These are phyloP conservation scores for Tolypocladium tropicale DNA, from an alignment of 2,329 filamentous ascomycete species.

Conservation along the genomic window DNA sequence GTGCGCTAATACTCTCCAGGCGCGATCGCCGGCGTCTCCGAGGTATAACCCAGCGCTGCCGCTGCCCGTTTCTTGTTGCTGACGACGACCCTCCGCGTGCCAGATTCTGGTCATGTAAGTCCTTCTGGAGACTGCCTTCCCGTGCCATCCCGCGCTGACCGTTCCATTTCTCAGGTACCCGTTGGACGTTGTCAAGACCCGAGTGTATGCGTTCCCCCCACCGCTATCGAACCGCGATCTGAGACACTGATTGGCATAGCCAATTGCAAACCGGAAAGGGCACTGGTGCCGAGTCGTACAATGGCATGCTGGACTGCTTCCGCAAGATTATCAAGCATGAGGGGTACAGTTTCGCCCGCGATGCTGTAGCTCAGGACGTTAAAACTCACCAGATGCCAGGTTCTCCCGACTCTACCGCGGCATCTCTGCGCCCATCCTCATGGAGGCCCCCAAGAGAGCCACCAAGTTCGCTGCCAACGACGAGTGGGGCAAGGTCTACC, in stretches of 20 bases:
- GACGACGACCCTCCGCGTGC: background rate
- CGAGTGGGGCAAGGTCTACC: conserved; percentile 93
- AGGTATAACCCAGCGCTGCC: conserved; percentile 44
- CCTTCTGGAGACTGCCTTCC: background rate
- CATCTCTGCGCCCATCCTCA: conserved; percentile 90
- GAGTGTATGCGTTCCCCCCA: conserved; percentile 63
- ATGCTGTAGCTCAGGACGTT: background rate
- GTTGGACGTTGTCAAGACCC: conserved; percentile 94
- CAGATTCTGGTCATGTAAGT: conserved; percentile 82
- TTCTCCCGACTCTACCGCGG: conserved; percentile 89
- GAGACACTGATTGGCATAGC: conserved; percentile 34
- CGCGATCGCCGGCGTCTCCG: conserved; percentile 94
- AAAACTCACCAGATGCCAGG: conserved; percentile 33
- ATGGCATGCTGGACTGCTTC: conserved; percentile 97
- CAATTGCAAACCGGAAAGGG: conserved; percentile 74
- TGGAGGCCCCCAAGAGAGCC: conserved; percentile 89
- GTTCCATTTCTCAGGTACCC: conserved; percentile 63
- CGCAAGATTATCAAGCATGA: conserved; percentile 93
- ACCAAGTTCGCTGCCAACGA: conserved; percentile 99
- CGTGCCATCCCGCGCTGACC: conserved; percentile 8
- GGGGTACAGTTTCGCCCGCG: conserved; percentile 48
- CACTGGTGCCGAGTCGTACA: conserved; percentile 75
- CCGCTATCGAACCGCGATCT: background rate
- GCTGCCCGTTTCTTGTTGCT: background rate
- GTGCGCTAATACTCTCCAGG: conserved; percentile 32